These are phyloP conservation scores for Phlebiopsis gigantea DNA, from an alignment of 768 basidiomycete species.

Conservation along the genomic window DNA sequence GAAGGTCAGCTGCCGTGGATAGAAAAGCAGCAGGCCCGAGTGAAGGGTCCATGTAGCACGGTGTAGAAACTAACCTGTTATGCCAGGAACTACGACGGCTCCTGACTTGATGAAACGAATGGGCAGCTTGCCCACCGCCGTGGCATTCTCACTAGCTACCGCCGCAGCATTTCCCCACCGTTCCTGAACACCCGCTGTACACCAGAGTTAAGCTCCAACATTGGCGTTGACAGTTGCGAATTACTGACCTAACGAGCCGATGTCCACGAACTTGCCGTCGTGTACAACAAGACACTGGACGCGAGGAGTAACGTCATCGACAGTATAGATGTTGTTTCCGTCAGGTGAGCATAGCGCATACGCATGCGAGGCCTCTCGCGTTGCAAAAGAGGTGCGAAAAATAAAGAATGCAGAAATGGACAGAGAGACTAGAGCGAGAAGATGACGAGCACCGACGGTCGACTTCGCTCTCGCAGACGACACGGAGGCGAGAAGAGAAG, in stretches of 20 bases:
- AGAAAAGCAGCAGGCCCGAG: neutral
- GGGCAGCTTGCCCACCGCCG: conserved; percentile 18
- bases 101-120: conserved; percentile 45
- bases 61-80: conserved; percentile 49
- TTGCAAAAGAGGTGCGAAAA: conserved; percentile 4
- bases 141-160: conserved; percentile 16
- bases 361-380: conserved; percentile 18
- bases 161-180: conserved; percentile 30
- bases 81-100: conserved; percentile 64
- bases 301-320: conserved; percentile 46
- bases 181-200: conserved; percentile 36
- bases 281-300: conserved; percentile 63
- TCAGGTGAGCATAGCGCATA: conserved; percentile 64
- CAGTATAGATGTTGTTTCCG: conserved; percentile 54
- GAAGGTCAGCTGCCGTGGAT: neutral
- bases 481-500: neutral
- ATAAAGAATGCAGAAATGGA: conserved; percentile 15
- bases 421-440: conserved; percentile 20
- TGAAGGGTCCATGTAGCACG: neutral
- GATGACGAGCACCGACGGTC: conserved; percentile 4
- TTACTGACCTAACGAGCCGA: conserved; percentile 51
- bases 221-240: neutral
- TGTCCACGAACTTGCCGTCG: conserved; percentile 43
- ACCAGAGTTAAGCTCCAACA: neutral
- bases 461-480: neutral